Percentiles rank a stretch among this genome's conserved stretches.
Evolutionary conservation across 495 filamentous ascomycete species (phyloP).

Genomic region (Annulohypoxylon moriforme): DNA sequence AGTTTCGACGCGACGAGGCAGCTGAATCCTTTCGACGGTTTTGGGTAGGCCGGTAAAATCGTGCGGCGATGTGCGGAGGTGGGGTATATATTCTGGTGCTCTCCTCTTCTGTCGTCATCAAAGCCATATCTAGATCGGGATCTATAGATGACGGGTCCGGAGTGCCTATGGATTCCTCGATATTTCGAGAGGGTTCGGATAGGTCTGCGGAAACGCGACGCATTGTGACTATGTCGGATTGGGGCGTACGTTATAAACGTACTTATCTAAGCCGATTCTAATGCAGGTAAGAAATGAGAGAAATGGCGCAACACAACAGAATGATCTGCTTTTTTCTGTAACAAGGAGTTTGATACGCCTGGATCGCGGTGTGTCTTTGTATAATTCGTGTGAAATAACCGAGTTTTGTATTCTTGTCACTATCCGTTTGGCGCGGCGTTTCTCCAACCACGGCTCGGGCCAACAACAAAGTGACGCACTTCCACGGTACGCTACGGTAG

Average conservation of each 20-base stretch:
- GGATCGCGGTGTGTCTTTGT: slow-evolving; percentile 15
- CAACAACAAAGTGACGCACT: slow-evolving; percentile 43
- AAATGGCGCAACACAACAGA: slow-evolving; percentile 13
- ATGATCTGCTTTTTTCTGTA: slow-evolving; percentile 22
- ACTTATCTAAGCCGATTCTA: slow-evolving; percentile 19
- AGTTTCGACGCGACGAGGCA: slow-evolving; percentile 88
- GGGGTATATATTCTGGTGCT: slow-evolving; percentile 66
- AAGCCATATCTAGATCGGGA: slow-evolving; percentile 50
- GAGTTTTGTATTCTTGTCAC: slow-evolving; percentile 21
- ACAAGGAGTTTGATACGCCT: slow-evolving; percentile 16
- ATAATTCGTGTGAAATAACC: slow-evolving; percentile 17
- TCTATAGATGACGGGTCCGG: slow-evolving; percentile 50
- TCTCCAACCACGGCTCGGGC: slow-evolving; percentile 29
- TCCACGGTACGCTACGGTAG: slow-evolving; percentile 9
- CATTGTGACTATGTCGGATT: slow-evolving; percentile 48
- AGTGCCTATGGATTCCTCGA: slow-evolving; percentile 57
- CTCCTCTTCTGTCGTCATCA: slow-evolving; percentile 56
- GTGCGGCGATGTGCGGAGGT: slow-evolving; percentile 85
- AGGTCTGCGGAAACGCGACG: slow-evolving; percentile 57
- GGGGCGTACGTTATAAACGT: slow-evolving; percentile 30
- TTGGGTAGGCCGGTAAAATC: slow-evolving; percentile 79
- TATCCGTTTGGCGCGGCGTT: slow-evolving; percentile 32
- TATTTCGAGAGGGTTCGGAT: slow-evolving; percentile 57
- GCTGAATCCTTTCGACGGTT: slow-evolving; percentile 83
- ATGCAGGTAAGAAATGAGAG: slow-evolving; percentile 29